Percentiles rank a stretch among this genome's conserved stretches.
Evolutionary conservation across 768 basidiomycete genomes (phyloP).

Genomic region (Baorangia bicolor): DNA sequence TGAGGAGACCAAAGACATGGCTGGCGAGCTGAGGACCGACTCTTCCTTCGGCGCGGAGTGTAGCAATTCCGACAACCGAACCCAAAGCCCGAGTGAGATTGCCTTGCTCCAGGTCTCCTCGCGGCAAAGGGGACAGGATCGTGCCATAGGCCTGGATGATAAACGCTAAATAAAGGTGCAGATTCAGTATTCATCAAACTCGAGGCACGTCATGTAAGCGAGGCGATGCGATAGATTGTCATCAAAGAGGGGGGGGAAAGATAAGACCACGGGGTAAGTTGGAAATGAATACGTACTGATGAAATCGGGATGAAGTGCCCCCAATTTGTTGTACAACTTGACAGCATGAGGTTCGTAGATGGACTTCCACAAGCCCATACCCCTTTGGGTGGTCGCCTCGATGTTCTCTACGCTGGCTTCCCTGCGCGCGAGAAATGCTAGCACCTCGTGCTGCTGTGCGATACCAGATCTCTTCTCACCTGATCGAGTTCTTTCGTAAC

Average conservation of each 20-base stretch:
- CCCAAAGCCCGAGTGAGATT: conserved; percentile 84
- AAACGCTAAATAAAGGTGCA: conserved; percentile 54
- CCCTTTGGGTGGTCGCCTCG: conserved; percentile 66
- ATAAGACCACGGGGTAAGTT: conserved; percentile 37
- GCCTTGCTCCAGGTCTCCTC: conserved; percentile 66
- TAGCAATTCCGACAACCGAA: conserved; percentile 81
- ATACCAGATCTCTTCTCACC: conserved; percentile 44
- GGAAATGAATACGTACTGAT: conserved; percentile 62
- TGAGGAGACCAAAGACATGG: conserved; percentile 88
- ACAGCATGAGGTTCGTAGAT: conserved; percentile 89
- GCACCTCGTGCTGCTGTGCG: conserved; percentile 21
- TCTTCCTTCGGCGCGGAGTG: conserved; percentile 78
- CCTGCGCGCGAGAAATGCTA: conserved; percentile 40
- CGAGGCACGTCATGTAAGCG: conserved; percentile 32
- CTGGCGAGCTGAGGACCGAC: conserved; percentile 87
- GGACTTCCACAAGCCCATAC: conserved; percentile 73
- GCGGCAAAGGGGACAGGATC: conserved; percentile 72
- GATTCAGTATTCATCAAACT: conserved; percentile 31
- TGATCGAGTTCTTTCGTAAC: conserved; percentile 63
- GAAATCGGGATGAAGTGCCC: conserved; percentile 90
- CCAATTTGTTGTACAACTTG: conserved; percentile 87
- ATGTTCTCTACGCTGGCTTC: conserved; percentile 61
- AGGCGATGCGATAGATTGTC: conserved; percentile 31
- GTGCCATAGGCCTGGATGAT: conserved; percentile 85
- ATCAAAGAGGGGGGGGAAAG: conserved; percentile 22